These are phyloP conservation scores for Zygosaccharomyces gambellarensis DNA, from an alignment of 805 yeast genomes.

Conservation along the genomic window DNA sequence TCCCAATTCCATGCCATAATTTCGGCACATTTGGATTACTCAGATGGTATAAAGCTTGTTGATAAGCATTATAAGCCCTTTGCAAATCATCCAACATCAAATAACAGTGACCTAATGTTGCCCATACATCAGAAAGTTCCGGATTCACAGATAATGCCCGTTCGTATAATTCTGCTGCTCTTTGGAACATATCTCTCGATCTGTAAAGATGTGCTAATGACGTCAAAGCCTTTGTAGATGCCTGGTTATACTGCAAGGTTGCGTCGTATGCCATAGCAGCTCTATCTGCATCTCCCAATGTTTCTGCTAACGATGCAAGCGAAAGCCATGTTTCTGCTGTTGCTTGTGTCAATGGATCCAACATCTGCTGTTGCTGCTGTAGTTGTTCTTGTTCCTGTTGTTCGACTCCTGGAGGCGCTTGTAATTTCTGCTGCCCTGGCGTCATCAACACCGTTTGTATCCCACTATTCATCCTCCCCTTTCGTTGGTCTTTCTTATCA, in stretches of 20 bases:
- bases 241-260: constrained; percentile 80
- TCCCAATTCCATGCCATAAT: constrained; percentile 98
- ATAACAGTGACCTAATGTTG: constrained; percentile 92
- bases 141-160: constrained; percentile 76
- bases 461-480: constrained; percentile 7
- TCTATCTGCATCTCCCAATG: constrained; percentile 80
- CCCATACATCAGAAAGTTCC: constrained; percentile 96
- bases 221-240: constrained; percentile 77
- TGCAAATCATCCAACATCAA: constrained; percentile 94
- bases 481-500: too few species aligned
- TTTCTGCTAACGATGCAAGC: constrained; percentile 83
- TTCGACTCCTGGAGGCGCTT: constrained; percentile 8
- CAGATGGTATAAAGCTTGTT: constrained; percentile 86
- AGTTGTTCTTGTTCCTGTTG: constrained; percentile 7
- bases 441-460: constrained; percentile 13
- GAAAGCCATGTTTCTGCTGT: constrained; percentile 86
- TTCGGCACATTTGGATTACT: constrained; percentile 94
- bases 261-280: constrained; percentile 87
- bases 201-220: constrained; percentile 86
- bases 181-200: constrained; percentile 81
- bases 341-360: constrained; percentile 42
- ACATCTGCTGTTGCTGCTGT: constrained; percentile 27
- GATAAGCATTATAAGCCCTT: constrained; percentile 94
- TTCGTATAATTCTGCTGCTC: constrained; percentile 92
- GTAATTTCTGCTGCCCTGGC: constrained; percentile 13